phyloP scores from a whole-genome alignment of 202 grass and related monocot genomes.

The Eragrostis tef region DNA sequence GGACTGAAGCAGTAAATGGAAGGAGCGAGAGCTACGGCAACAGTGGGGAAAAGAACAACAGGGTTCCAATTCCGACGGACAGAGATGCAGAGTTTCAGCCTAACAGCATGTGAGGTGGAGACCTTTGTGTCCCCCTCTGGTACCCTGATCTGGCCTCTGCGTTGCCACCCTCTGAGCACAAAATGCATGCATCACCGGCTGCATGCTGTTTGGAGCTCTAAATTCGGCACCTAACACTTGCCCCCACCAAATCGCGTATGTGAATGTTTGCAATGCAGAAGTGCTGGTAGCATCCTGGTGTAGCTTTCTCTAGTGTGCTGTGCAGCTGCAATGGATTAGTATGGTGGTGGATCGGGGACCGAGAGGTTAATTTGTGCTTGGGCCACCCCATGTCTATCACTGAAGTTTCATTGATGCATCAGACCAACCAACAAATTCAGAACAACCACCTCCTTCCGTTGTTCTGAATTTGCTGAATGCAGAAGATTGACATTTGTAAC shows the following conservation, averaged over 20 bases:
- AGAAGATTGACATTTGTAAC: too few relatives aligned
- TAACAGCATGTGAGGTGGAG: neutral
- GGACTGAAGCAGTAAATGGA: neutral
- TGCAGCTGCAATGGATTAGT: too few relatives aligned
- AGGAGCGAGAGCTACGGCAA: neutral
- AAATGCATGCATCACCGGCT: neutral
- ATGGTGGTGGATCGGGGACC: too few relatives aligned
- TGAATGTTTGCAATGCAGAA: neutral
- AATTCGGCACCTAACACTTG: conserved; percentile 26
- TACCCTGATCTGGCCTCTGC: neutral
- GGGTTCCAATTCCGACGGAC: neutral
- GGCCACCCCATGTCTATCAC: too few relatives aligned
- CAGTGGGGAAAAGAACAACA: neutral
- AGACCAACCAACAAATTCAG: too few relatives aligned
- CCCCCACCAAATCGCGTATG: neutral
- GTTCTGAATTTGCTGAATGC: too few relatives aligned
- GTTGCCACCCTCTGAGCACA: neutral
- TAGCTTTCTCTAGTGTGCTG: too few relatives aligned
- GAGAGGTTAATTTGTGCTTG: too few relatives aligned
- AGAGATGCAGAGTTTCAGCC: neutral
- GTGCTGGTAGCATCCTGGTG: too few relatives aligned
- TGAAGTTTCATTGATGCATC: too few relatives aligned
- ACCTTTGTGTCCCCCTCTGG: neutral
- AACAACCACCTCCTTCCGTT: too few relatives aligned
- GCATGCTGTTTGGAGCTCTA: neutral